Percentiles rank a stretch among this genome's conserved stretches.
Evolutionary conservation across 805 yeast species (phyloP).

Genomic region (Middelhovenomyces tepae): DNA sequence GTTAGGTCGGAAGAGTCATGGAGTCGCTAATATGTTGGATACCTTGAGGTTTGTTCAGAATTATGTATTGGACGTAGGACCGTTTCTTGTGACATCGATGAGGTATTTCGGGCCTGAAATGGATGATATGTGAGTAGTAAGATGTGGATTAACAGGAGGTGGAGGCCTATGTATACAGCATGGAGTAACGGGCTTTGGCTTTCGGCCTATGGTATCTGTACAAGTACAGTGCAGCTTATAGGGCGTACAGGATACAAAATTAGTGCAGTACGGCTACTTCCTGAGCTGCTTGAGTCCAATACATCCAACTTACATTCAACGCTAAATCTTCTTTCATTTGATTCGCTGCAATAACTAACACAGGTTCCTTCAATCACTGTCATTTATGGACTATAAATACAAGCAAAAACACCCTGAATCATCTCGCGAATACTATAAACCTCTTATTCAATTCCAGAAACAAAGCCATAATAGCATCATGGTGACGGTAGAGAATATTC

Average conservation of each 20-base stretch:
- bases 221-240: too few species aligned
- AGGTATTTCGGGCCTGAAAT: constrained; percentile 32
- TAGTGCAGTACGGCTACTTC: constrained; percentile 30
- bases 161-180: too few species aligned
- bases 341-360: too few species aligned
- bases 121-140: constrained; percentile 34
- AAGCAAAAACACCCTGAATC: constrained; percentile 34
- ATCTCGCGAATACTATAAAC: constrained; percentile 17
- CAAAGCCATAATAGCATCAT: constrained; percentile 2
- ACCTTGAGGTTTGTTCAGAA: constrained; percentile 27
- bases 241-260: constrained; percentile 6
- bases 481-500: constrained; percentile 1
- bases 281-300: too few species aligned
- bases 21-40: constrained; percentile 18
- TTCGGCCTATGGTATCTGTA: too few species aligned
- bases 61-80: constrained; percentile 34
- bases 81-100: constrained; percentile 32
- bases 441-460: constrained; percentile 13
- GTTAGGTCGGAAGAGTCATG: constrained; percentile 10
- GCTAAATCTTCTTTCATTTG: too few species aligned
- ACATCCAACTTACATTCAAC: too few species aligned
- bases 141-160: too few species aligned
- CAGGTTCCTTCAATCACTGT: constrained; percentile 33
- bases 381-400: constrained; percentile 33
- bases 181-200: too few species aligned